Evolutionary conservation across 2,329 filamentous ascomycete species (phyloP).

Genomic region (Botryosphaeria dothidea): DNA sequence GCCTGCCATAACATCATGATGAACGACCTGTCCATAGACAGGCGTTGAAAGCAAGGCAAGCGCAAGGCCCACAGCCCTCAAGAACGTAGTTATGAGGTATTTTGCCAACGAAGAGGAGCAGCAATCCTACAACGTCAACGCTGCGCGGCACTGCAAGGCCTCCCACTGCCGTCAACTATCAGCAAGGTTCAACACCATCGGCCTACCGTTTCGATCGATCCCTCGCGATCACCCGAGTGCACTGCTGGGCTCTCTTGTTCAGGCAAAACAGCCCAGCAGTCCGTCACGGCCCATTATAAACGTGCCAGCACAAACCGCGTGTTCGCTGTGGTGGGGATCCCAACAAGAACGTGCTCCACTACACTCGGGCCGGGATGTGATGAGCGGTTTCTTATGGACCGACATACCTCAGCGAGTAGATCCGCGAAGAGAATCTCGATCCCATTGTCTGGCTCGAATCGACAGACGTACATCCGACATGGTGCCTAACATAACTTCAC

Average conservation of each 20-base stretch:
- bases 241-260: neutral
- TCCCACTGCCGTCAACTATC: conserved; percentile 3
- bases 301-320: neutral
- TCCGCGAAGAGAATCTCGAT: conserved; percentile 10
- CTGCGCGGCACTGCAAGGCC: neutral
- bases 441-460: neutral
- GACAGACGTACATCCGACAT: conserved; percentile 13
- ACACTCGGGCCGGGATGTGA: neutral
- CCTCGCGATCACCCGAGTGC: neutral
- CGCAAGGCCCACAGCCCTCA: neutral
- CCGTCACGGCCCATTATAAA: conserved; percentile 4
- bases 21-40: neutral
- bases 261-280: neutral
- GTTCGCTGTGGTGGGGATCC: neutral
- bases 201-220: conserved; percentile 15
- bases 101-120: neutral
- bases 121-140: neutral
- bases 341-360: neutral
- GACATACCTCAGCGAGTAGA: neutral
- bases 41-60: neutral
- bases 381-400: conserved; percentile 15
- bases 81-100: neutral
- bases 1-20: neutral
- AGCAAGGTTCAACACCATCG: conserved; percentile 15
- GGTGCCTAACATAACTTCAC: conserved; percentile 12